Evolutionary conservation across 2,329 filamentous ascomycete genomes (phyloP).

Genomic region (Seiridium cupressi): DNA sequence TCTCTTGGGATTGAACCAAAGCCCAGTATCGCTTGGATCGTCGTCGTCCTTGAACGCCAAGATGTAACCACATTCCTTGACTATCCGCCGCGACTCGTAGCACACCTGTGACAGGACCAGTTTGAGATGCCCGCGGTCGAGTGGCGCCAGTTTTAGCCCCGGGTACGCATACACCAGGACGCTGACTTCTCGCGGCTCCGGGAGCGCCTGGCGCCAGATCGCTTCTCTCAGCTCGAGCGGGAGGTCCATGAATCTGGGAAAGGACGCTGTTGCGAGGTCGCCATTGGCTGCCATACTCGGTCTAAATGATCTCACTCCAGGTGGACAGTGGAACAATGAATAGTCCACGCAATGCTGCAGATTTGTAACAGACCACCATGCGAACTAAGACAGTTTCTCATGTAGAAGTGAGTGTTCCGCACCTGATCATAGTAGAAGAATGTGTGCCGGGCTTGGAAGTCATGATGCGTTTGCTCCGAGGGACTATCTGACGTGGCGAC

Average conservation of each 20-base stretch:
- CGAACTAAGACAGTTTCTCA: too few relatives aligned
- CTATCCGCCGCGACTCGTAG: slow-evolving; percentile 23
- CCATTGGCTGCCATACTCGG: neutral
- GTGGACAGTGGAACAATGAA: too few relatives aligned
- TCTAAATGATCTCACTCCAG: too few relatives aligned
- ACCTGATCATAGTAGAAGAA: neutral
- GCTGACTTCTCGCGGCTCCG: slow-evolving; percentile 20
- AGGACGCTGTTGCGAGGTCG: neutral
- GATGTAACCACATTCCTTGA: slow-evolving; percentile 21
- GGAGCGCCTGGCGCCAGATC: slow-evolving; percentile 24
- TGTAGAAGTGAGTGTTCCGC: too few relatives aligned
- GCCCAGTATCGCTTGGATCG: slow-evolving; percentile 20
- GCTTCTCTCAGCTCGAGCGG: slow-evolving; percentile 25
- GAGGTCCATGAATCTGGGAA: slow-evolving; percentile 17
- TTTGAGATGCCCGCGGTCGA: slow-evolving; percentile 18
- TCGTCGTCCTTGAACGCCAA: slow-evolving; percentile 25
- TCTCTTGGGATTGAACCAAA: slow-evolving; percentile 22
- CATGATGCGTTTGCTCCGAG: neutral
- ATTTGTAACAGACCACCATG: too few relatives aligned
- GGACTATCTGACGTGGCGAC: neutral
- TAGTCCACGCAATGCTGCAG: too few relatives aligned
- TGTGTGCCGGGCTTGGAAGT: neutral
- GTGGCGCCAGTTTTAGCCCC: slow-evolving; percentile 20
- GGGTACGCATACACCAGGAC: slow-evolving; percentile 20
- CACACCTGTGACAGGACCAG: slow-evolving; percentile 24